Percentiles rank a stretch among this genome's conserved stretches.
Conservation (phyloP, 768 basidiomycete genomes). For the Zangia roseola region DNA sequence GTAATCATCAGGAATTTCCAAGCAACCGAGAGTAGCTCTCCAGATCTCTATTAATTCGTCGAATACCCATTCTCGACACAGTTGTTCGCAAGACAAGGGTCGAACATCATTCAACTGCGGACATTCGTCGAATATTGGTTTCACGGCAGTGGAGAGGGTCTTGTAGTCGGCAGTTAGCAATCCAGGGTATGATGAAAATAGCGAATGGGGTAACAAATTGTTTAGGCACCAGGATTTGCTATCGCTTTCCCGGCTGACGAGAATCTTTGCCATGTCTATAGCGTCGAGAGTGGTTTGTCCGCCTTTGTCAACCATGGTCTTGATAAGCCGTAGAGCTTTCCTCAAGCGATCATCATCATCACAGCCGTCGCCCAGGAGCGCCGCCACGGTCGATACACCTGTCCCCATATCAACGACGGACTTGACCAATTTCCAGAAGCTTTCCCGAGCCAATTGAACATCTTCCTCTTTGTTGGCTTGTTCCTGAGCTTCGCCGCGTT, state of each 20-base stretch:
- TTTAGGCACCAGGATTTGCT: constrained; percentile 44
- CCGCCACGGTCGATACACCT: constrained; percentile 56
- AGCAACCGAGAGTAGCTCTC: constrained; percentile 43
- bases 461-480: constrained; percentile 24
- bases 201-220: constrained; percentile 47
- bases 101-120: constrained; percentile 54
- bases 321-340: constrained; percentile 49
- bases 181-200: constrained; percentile 59
- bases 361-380: constrained; percentile 43
- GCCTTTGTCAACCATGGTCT: constrained; percentile 55
- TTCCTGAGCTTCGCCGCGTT: constrained; percentile 24
- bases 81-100: constrained; percentile 55
- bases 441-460: constrained; percentile 29
- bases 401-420: constrained; percentile 57
- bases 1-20: constrained; percentile 46
- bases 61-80: constrained; percentile 53
- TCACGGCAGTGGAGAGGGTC: constrained; percentile 45
- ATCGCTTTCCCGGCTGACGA: constrained; percentile 36
- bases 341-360: constrained; percentile 42
- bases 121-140: constrained; percentile 53
- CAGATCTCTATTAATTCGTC: constrained; percentile 52
- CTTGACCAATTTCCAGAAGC: constrained; percentile 49
- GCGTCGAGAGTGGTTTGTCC: constrained; percentile 53
- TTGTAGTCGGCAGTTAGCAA: constrained; percentile 54
- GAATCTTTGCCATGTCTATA: constrained; percentile 46